phyloP scores from a whole-genome alignment of 257 asterid genomes.

The Solanum sitiens region DNA sequence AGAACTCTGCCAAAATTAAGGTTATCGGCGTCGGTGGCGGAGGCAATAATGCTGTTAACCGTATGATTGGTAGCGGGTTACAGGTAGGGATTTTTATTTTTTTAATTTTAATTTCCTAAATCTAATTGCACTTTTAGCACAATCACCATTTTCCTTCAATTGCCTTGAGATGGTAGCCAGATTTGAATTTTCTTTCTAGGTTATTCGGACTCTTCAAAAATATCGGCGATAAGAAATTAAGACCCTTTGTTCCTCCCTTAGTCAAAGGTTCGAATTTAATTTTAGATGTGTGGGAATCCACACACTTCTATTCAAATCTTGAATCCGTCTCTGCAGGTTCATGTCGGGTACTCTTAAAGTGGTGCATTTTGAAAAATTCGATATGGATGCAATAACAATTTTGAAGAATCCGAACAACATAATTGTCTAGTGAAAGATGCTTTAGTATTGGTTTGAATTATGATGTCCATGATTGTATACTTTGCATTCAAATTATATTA shows the following conservation, averaged over 20 bases:
- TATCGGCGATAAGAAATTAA: background rate
- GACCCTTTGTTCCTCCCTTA: background rate
- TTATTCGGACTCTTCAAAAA: background rate
- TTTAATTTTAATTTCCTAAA: background rate
- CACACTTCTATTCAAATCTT: background rate
- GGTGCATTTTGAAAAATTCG: too few species aligned
- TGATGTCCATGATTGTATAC: background rate
- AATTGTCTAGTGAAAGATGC: background rate
- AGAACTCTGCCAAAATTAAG: constrained; percentile 88
- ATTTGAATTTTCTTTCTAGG: background rate
- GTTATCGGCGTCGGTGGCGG: constrained; percentile 97
- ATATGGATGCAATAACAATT: too few species aligned
- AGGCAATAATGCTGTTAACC: constrained; percentile 93
- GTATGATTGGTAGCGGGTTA: constrained; percentile 93
- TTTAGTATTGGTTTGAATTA: background rate
- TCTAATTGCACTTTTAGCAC: background rate
- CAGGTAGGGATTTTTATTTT: constrained; percentile 16
- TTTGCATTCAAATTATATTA: background rate
- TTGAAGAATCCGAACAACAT: background rate
- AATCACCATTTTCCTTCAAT: background rate
- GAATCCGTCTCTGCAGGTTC: rapidly evolving
- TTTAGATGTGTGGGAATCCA: background rate
- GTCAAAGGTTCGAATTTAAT: too few species aligned
- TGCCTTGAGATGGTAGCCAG: background rate
- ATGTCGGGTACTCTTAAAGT: too few species aligned